A percentile compares a stretch with the other conserved stretches of the same genome.
These are phyloP conservation scores for Epicoccum nigrum DNA, from an alignment of 2,329 filamentous ascomycete genomes.

Conservation along the genomic window DNA sequence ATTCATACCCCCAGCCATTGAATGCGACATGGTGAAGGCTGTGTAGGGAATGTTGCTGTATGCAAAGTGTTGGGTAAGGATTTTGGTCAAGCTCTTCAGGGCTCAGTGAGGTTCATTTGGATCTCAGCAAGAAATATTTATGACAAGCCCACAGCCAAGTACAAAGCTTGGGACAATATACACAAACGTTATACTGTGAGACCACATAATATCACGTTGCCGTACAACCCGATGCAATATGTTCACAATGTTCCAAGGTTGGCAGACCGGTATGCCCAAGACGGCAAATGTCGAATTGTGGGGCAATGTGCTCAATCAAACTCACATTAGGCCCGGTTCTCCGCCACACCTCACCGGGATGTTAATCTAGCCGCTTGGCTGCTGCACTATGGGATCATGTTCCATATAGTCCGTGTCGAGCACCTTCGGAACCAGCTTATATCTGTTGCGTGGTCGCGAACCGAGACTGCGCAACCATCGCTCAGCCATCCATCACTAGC, in stretches of 20 bases:
- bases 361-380: conserved; percentile 27
- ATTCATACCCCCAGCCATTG: conserved; percentile 14
- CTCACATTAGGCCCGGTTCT: conserved; percentile 25
- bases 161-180: too few species aligned
- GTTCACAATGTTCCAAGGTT: conserved; percentile 8
- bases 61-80: background rate
- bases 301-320: conserved; percentile 41
- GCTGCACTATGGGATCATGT: background rate
- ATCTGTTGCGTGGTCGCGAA: background rate
- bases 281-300: conserved; percentile 27
- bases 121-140: too few species aligned
- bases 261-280: conserved; percentile 1
- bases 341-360: conserved; percentile 7
- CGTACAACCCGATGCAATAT: background rate
- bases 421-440: background rate
- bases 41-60: background rate
- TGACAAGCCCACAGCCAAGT: too few species aligned
- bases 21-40: conserved; percentile 22
- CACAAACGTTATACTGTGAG: too few species aligned
- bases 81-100: background rate
- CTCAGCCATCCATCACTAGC: background rate
- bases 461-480: background rate
- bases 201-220: background rate
- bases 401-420: background rate
- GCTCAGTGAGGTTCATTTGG: background rate